Evolutionary conservation across 352 stramenopile genomes (phyloP).

Genomic region (Phytophthora idaei): DNA sequence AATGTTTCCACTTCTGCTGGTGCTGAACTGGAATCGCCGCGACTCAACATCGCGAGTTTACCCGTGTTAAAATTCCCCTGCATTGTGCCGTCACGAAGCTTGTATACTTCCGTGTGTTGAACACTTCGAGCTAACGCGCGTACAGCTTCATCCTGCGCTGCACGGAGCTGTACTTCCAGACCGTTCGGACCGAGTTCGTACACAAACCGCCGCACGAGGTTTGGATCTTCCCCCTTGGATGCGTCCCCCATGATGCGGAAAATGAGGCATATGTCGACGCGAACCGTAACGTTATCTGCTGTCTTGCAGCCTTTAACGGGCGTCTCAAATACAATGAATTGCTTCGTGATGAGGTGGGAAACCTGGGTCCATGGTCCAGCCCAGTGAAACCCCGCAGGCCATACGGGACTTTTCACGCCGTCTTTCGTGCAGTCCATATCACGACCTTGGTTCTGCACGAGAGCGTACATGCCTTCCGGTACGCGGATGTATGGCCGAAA

Average conservation of each 20-base stretch:
- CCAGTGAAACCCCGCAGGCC: conserved; percentile 80
- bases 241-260: conserved; percentile 91
- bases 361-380: conserved; percentile 74
- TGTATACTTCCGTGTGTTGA: conserved; percentile 89
- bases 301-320: conserved; percentile 91
- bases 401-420: conserved; percentile 52
- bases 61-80: conserved; percentile 63
- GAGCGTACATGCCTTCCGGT: conserved; percentile 87
- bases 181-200: conserved; percentile 87
- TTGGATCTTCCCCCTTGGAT: conserved; percentile 78
- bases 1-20: conserved; percentile 17
- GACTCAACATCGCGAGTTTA: conserved; percentile 22
- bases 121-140: conserved; percentile 80
- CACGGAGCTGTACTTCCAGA: conserved; percentile 84
- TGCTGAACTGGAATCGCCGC: conserved; percentile 21
- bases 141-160: conserved; percentile 85
- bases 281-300: conserved; percentile 85
- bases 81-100: conserved; percentile 77
- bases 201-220: conserved; percentile 87
- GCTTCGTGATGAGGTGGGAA: conserved; percentile 88
- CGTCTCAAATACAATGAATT: conserved; percentile 88
- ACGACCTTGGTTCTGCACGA: conserved; percentile 86
- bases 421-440: conserved; percentile 67
- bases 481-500: conserved; percentile 87
- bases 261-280: conserved; percentile 88